A percentile compares a stretch with the other conserved stretches of the same genome.
Evolutionary conservation across 768 basidiomycete species (phyloP).

Genomic region (Macrolepiota dolichaula): DNA sequence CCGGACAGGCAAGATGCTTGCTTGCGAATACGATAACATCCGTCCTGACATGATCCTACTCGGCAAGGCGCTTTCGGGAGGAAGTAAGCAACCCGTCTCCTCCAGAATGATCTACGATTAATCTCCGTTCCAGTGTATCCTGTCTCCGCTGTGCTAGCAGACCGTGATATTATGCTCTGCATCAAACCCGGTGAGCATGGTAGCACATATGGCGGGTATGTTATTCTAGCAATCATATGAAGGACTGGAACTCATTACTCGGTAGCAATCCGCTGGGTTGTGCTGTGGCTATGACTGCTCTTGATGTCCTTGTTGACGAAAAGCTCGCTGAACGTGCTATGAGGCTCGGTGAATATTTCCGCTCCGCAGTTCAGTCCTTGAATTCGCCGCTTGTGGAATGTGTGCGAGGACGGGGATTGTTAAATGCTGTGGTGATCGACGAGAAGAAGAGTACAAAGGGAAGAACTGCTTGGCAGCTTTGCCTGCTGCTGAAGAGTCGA

Average conservation of each 20-base stretch:
- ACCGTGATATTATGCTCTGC: conserved; percentile 90
- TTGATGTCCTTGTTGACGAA: conserved; percentile 90
- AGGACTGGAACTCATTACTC: not conserved
- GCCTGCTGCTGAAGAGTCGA: conserved; percentile 85
- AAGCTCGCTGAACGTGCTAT: conserved; percentile 78
- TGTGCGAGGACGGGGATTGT: conserved; percentile 83
- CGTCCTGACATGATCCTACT: conserved; percentile 90
- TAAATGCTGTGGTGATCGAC: conserved; percentile 94
- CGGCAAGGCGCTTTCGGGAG: conserved; percentile 96
- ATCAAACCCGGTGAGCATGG: conserved; percentile 96
- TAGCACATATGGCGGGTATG: conserved; percentile 91
- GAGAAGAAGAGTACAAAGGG: conserved; percentile 74
- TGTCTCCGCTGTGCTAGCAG: conserved; percentile 91
- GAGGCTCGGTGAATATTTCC: conserved; percentile 78
- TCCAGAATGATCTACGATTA: not conserved
- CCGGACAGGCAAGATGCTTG: conserved; percentile 92
- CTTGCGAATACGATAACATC: conserved; percentile 82
- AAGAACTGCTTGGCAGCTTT: conserved; percentile 93
- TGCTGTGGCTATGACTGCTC: conserved; percentile 92
- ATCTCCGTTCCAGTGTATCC: conserved; percentile 68
- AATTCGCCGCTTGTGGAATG: conserved; percentile 68
- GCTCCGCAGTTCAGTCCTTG: conserved; percentile 53
- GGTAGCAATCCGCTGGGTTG: conserved; percentile 89
- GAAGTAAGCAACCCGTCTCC: conserved; percentile 52
- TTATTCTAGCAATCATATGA: conserved; percentile 12